Evolutionary conservation across 1,284 basidiomycete genomes (phyloP), one percentile per base, ranked within the genome.

Genomic region (Sutorius eximius): DNA sequence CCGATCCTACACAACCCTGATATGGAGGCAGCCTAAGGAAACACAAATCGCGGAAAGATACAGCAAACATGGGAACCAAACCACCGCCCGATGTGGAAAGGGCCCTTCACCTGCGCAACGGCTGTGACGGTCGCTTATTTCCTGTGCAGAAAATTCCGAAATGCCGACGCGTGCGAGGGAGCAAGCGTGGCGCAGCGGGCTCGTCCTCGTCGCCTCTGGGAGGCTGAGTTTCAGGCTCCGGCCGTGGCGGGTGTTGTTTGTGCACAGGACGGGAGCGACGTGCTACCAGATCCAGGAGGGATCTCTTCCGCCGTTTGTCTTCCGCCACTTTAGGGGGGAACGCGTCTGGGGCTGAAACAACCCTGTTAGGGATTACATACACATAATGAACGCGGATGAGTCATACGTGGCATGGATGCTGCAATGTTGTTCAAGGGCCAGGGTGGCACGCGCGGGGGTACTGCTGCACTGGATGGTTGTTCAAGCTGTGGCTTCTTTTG

Each of bases 71-170:
- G 24, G 40, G 22, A 47, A 45, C 20, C 36, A 41, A 22, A 27
- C 37, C 42, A 56, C 42, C 13, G 51, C 48, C 16, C 18, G 36
- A n/a, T 42, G 10, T 36, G 30, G 33, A 42, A 40, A 34, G 16
- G 42, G 12, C 15, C 8, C 0, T 20, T 69, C 44, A 67, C 43
- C 53, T 51, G 29, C 49, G 48, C 37, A 32, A 47, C 38, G 37
- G 56, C 52, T 57, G 58, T 49, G 57, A 52, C 16, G 48, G 41
- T 29, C 49, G 63, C 24, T 60, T 63, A 40, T 63, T 69, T 55
- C 67, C 59, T 45, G 69, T 72, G 48, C 68, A 69, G 49, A 71
- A 72, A 52, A 69, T 72, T 51, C 70, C 68, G 34, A 69, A 69
- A 50, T 69, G 58, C 44, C 56, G 55, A 33, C 59, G 62, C 4